Evolutionary conservation across 2,329 filamentous ascomycete genomes (phyloP).

Genomic region (Diaporthe citrichinensis): DNA sequence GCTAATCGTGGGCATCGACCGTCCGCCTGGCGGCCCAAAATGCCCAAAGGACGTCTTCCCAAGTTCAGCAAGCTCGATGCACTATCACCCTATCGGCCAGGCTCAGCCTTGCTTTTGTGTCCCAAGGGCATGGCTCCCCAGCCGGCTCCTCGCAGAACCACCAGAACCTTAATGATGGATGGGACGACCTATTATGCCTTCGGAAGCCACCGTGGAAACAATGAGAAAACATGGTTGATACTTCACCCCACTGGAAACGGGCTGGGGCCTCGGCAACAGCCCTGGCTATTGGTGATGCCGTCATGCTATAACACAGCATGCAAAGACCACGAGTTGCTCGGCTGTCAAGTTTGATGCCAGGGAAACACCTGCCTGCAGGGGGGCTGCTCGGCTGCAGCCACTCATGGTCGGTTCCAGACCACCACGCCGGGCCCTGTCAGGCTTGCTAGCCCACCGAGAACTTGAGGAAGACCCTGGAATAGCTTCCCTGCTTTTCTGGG

Average conservation of each 20-base stretch:
- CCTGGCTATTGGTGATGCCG: slow-evolving; percentile 23
- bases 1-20: not conserved
- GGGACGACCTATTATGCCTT: not conserved
- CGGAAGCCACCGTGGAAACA: slow-evolving; percentile 1
- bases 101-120: slow-evolving; percentile 37
- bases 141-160: not conserved
- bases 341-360: slow-evolving; percentile 20
- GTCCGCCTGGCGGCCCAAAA: slow-evolving; percentile 30
- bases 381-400: slow-evolving; percentile 29
- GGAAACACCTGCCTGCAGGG: slow-evolving; percentile 31
- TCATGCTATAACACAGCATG: slow-evolving; percentile 15
- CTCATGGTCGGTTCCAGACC: slow-evolving; percentile 25
- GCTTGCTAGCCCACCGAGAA: slow-evolving; percentile 9
- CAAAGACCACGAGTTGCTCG: slow-evolving; percentile 14
- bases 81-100: slow-evolving; percentile 36
- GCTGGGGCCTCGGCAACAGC: not conserved
- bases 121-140: slow-evolving; percentile 30
- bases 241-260: not conserved
- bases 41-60: slow-evolving; percentile 4
- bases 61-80: slow-evolving; percentile 31
- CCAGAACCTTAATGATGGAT: not conserved
- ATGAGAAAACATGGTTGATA: not conserved
- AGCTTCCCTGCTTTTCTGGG: slow-evolving; percentile 39
- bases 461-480: slow-evolving; percentile 11
- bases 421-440: slow-evolving; percentile 15